These are phyloP conservation scores for Bombardia bombarda DNA, from an alignment of 495 filamentous ascomycete species.

Conservation along the genomic window DNA sequence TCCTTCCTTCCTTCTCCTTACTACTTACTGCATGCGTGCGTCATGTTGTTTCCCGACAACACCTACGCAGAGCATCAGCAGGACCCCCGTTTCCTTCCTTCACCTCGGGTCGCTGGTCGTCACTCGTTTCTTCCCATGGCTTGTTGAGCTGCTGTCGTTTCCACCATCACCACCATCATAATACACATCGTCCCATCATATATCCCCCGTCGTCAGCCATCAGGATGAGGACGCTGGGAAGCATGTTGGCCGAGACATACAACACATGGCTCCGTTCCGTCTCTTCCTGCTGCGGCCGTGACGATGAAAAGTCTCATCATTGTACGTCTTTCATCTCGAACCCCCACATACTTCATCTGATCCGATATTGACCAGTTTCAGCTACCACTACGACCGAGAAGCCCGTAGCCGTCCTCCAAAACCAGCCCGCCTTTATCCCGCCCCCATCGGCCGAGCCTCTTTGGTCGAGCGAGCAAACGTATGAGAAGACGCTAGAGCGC, in stretches of 20 bases:
- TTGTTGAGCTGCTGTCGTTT: slow-evolving; percentile 7
- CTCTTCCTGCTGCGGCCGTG: slow-evolving; percentile 32
- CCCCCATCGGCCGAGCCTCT: slow-evolving; percentile 25
- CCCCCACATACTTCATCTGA: no score
- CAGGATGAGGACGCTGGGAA: slow-evolving; percentile 30
- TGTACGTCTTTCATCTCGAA: slow-evolving; percentile 11
- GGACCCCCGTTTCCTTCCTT: slow-evolving; percentile 3
- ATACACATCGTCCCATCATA: no score
- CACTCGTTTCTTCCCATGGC: slow-evolving; percentile 6
- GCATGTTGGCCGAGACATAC: slow-evolving; percentile 31
- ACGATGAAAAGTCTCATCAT: slow-evolving; percentile 28
- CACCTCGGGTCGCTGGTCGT: slow-evolving; percentile 23
- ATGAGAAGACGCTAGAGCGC: slow-evolving; percentile 17
- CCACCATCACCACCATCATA: slow-evolving; percentile 12
- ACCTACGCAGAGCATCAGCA: no score
- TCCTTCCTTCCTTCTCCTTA: slow-evolving; percentile 6
- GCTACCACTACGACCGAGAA: no score
- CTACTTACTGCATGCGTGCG: slow-evolving; percentile 6
- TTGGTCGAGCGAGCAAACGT: slow-evolving; percentile 19
- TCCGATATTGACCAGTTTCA: no score
- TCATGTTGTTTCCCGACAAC: no score
- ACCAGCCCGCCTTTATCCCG: slow-evolving; percentile 31
- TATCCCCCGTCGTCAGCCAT: slow-evolving; percentile 13
- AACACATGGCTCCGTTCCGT: slow-evolving; percentile 34
- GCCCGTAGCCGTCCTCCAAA: slow-evolving; percentile 24